Conservation (phyloP, 2,329 filamentous ascomycete species). For the Fusarium concolor region DNA sequence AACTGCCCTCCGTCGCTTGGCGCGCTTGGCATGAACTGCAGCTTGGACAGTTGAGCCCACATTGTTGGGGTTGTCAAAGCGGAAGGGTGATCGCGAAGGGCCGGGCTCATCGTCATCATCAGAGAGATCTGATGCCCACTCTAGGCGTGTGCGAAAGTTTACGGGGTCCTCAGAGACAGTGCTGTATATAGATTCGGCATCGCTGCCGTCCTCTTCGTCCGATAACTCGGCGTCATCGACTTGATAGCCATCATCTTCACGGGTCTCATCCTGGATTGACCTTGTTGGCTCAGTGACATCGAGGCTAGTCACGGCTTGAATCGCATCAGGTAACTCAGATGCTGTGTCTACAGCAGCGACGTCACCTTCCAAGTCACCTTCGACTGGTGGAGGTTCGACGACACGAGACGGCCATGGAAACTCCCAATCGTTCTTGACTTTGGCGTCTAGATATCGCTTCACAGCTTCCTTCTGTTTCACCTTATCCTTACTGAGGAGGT, state of each 20-base stretch:
- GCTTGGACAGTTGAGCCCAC: conserved; percentile 57
- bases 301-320: conserved; percentile 10
- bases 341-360: conserved; percentile 12
- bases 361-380: conserved; percentile 13
- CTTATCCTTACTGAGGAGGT: conserved; percentile 72
- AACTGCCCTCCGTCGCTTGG: conserved; percentile 66
- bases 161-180: conserved; percentile 65
- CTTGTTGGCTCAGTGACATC: conserved; percentile 24
- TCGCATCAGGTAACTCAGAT: conserved; percentile 12
- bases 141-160: conserved; percentile 63
- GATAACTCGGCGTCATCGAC: conserved; percentile 55
- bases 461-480: conserved; percentile 72
- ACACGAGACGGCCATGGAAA: conserved; percentile 65
- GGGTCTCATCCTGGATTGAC: conserved; percentile 48
- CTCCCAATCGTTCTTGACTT: conserved; percentile 69
- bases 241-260: conserved; percentile 52
- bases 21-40: conserved; percentile 61
- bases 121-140: conserved; percentile 69
- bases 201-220: conserved; percentile 42
- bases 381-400: conserved; percentile 20
- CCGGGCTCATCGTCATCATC: conserved; percentile 59
- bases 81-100: conserved; percentile 59
- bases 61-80: conserved; percentile 63
- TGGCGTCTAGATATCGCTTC: conserved; percentile 64
- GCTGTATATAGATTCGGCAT: conserved; percentile 65